Conservation (phyloP, 1,284 basidiomycete genomes). For the Ceratobasidium sp. region DNA sequence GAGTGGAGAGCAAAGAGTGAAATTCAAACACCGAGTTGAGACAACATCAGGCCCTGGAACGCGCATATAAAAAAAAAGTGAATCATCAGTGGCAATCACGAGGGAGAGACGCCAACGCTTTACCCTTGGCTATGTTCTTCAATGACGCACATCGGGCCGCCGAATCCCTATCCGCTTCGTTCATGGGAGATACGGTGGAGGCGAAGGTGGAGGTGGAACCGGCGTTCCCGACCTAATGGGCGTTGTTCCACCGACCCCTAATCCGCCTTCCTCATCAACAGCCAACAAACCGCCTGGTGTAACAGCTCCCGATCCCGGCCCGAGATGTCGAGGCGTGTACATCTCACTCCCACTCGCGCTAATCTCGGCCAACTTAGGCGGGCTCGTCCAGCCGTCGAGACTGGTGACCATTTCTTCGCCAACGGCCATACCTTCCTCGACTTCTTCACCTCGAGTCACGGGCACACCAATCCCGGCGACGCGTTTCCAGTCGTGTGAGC, state of each 20-base stretch:
- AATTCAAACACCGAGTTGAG: no score
- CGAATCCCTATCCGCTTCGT: neutral
- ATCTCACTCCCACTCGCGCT: slow-evolving; percentile 18
- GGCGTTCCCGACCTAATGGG: neutral
- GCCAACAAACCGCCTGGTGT: neutral
- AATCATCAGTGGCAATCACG: neutral
- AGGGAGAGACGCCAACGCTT: no score
- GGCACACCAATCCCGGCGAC: slow-evolving; percentile 33
- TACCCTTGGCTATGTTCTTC: no score
- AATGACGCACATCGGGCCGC: neutral
- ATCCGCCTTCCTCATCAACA: neutral
- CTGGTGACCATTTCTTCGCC: slow-evolving; percentile 36
- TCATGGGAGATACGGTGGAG: no score
- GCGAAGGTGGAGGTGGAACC: slow-evolving; percentile 11
- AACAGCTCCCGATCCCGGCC: neutral
- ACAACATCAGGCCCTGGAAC: no score
- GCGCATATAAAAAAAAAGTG: neutral
- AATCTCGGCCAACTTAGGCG: slow-evolving; percentile 28
- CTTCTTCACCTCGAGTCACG: neutral
- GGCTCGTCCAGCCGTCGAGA: slow-evolving; percentile 30
- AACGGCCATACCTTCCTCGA: slow-evolving; percentile 21
- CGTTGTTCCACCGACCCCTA: slow-evolving; percentile 7
- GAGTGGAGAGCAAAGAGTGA: no score
- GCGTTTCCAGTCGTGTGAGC: slow-evolving; percentile 30
- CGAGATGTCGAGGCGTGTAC: slow-evolving; percentile 8